Evolutionary conservation across 2,329 filamentous ascomycete genomes (phyloP).

Genomic region (Ascochyta lentis): DNA sequence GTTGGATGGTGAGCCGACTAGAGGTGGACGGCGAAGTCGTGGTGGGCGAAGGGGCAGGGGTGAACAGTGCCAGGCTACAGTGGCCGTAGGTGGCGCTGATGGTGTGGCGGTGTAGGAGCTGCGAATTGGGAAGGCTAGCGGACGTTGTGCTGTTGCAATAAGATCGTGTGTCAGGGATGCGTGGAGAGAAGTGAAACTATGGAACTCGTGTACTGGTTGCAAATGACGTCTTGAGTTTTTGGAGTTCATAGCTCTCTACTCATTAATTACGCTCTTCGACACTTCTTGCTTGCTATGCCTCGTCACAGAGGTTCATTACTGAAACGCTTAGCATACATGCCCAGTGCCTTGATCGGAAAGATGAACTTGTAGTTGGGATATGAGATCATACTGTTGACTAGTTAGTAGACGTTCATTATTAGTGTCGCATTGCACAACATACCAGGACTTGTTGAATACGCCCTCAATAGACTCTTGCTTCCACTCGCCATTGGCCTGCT

Average conservation of each 20-base stretch:
- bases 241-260: background rate
- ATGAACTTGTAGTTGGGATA: constrained; percentile 99
- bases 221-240: background rate
- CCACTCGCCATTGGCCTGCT: constrained; percentile 92
- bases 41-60: too few relatives aligned
- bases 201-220: too few relatives aligned
- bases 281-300: background rate
- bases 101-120: too few relatives aligned
- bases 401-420: constrained; percentile 15
- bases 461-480: constrained; percentile 94
- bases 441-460: constrained; percentile 98
- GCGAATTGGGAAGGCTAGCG: too few relatives aligned
- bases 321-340: constrained; percentile 72
- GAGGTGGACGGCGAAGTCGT: too few relatives aligned
- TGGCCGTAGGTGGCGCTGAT: too few relatives aligned
- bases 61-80: too few relatives aligned
- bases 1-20: too few relatives aligned
- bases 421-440: constrained; percentile 2
- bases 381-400: constrained; percentile 78
- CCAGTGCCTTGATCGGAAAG: constrained; percentile 91
- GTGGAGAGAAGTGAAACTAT: too few relatives aligned
- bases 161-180: too few relatives aligned
- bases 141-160: too few relatives aligned
- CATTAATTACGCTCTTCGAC: too few relatives aligned
- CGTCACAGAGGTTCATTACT: constrained; percentile 29